These are phyloP conservation scores for Tulasnella sp. DNA, from an alignment of 768 basidiomycete genomes.

Conservation along the genomic window DNA sequence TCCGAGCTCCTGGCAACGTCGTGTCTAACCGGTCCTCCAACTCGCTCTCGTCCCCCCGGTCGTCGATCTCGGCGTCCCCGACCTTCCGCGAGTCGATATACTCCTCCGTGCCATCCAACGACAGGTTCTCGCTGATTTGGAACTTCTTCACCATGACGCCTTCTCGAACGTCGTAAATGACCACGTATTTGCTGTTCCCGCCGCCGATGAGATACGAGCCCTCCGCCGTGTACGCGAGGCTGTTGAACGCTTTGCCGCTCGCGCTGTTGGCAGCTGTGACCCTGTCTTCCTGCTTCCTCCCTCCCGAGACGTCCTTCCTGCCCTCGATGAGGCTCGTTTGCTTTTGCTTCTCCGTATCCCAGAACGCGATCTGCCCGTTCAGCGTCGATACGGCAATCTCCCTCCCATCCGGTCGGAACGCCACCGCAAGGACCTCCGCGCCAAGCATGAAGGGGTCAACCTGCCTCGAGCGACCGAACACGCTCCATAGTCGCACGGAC, in stretches of 20 bases:
- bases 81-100: conserved; percentile 82
- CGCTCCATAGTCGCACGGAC: conserved; percentile 79
- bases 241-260: conserved; percentile 83
- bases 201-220: conserved; percentile 86
- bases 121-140: conserved; percentile 92
- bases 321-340: conserved; percentile 90
- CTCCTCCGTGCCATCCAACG: conserved; percentile 91
- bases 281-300: conserved; percentile 80
- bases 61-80: conserved; percentile 80
- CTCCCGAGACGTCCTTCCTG: conserved; percentile 86
- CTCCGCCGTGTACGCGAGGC: conserved; percentile 88
- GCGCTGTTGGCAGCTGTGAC: conserved; percentile 82
- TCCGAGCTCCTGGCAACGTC: conserved; percentile 71
- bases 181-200: conserved; percentile 94
- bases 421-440: conserved; percentile 74
- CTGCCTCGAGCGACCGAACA: conserved; percentile 76
- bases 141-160: conserved; percentile 93
- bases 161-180: conserved; percentile 83
- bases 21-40: conserved; percentile 81
- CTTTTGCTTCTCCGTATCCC: conserved; percentile 67
- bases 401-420: conserved; percentile 88
- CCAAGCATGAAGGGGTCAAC: conserved; percentile 77
- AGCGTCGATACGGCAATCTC: conserved; percentile 85
- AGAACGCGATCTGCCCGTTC: conserved; percentile 89
- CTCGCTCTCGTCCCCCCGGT: conserved; percentile 76